phyloP scores from a whole-genome alignment of 306 rosid genomes.

The Vicia villosa region DNA sequence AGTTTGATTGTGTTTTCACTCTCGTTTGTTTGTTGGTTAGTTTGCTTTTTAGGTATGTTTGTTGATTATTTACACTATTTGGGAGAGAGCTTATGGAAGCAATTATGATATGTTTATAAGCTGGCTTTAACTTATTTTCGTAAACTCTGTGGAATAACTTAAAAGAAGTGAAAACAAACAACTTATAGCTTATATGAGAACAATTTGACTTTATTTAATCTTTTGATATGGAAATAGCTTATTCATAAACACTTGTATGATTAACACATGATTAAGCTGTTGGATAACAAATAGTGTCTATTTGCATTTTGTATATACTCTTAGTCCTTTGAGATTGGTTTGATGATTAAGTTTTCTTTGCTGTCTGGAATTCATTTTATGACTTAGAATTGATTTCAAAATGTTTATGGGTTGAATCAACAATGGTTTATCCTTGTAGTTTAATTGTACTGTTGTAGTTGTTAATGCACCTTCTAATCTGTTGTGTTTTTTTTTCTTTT shows the following conservation, averaged over 20 bases:
- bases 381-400: not conserved
- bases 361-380: not conserved
- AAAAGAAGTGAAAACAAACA: too few species aligned
- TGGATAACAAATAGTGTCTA: not conserved
- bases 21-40: too few species aligned
- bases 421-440: not conserved
- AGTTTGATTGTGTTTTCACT: not conserved
- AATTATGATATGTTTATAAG: not conserved
- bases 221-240: not conserved
- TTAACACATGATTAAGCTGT: not conserved
- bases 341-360: not conserved
- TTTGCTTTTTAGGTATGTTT: not conserved
- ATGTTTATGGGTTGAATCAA: constrained; percentile 5
- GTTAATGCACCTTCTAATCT: not conserved
- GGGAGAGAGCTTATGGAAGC: not conserved
- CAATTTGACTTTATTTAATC: too few species aligned
- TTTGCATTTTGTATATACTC: not conserved
- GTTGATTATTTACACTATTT: not conserved
- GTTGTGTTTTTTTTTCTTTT: not conserved
- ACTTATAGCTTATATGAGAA: too few species aligned
- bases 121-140: not conserved
- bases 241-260: too few species aligned
- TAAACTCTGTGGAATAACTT: too few species aligned
- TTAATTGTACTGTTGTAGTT: not conserved
- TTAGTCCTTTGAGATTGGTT: constrained; percentile 2